Conservation (phyloP, 2,329 filamentous ascomycete genomes). For the Fusarium sp. region DNA sequence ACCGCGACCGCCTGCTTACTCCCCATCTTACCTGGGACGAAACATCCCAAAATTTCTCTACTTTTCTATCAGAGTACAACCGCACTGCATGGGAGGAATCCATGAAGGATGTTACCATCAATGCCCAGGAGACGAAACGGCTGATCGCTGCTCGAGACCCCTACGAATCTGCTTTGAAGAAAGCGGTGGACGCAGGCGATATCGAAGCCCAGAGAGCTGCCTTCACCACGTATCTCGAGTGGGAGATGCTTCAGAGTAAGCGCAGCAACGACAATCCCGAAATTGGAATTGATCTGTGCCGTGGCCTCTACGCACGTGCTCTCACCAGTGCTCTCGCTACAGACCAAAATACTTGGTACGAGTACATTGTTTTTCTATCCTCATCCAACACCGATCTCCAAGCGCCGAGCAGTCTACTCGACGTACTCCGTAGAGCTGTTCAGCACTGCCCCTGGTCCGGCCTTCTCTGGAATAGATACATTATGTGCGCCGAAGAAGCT, state of each 20-base stretch:
- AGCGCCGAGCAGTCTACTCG: slow-evolving; percentile 62
- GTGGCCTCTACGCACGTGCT: slow-evolving; percentile 81
- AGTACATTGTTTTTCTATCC: slow-evolving; percentile 80
- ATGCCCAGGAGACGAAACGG: slow-evolving; percentile 71
- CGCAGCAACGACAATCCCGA: slow-evolving; percentile 57
- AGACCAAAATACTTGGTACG: slow-evolving; percentile 81
- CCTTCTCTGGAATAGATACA: slow-evolving; percentile 87
- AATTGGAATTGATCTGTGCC: slow-evolving; percentile 60
- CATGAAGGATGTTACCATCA: slow-evolving; percentile 74
- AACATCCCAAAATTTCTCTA: slow-evolving; percentile 78
- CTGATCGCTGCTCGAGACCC: slow-evolving; percentile 69
- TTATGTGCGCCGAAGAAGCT: slow-evolving; percentile 84
- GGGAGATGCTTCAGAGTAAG: slow-evolving; percentile 75
- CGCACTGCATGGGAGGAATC: slow-evolving; percentile 75
- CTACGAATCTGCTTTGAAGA: slow-evolving; percentile 72
- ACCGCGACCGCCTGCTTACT: slow-evolving; percentile 73
- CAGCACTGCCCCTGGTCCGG: slow-evolving; percentile 95
- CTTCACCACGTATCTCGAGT: slow-evolving; percentile 79
- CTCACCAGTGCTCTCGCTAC: slow-evolving; percentile 74
- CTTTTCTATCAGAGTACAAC: slow-evolving; percentile 77
- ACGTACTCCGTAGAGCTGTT: slow-evolving; percentile 82
- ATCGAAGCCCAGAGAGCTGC: slow-evolving; percentile 60
- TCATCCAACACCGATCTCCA: slow-evolving; percentile 52
- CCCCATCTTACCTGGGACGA: slow-evolving; percentile 80
- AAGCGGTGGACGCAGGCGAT: slow-evolving; percentile 66